These are phyloP conservation scores for Stagonosporopsis cucurbitacearum DNA, from an alignment of 2,329 filamentous ascomycete genomes.

Conservation along the genomic window DNA sequence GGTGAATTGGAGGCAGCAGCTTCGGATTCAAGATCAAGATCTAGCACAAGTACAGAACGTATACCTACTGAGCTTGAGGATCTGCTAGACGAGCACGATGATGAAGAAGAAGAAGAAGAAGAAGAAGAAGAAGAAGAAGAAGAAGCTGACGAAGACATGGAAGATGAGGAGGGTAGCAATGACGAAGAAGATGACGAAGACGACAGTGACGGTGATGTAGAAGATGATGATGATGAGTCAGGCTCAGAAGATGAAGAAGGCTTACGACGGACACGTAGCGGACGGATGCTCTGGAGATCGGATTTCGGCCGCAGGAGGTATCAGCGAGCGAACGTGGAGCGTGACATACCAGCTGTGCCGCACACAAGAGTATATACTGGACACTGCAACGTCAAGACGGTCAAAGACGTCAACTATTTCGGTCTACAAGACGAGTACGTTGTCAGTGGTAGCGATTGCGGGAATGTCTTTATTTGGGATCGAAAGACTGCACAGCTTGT, in stretches of 20 bases:
- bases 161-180: constrained; percentile 36
- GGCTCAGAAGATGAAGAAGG: constrained; percentile 44
- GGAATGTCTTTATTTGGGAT: constrained; percentile 74
- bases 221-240: constrained; percentile 40
- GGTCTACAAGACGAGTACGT: constrained; percentile 72
- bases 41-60: background rate
- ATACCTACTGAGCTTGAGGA: constrained; percentile 9
- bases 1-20: constrained; percentile 14
- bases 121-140: background rate
- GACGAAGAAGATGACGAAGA: constrained; percentile 37
- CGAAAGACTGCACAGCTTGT: constrained; percentile 65
- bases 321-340: constrained; percentile 60
- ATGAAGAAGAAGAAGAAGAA: constrained; percentile 8
- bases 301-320: constrained; percentile 55
- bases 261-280: constrained; percentile 44
- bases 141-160: constrained; percentile 28
- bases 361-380: constrained; percentile 66
- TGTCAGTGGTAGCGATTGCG: constrained; percentile 70
- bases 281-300: constrained; percentile 55
- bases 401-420: constrained; percentile 74
- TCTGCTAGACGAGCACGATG: constrained; percentile 33
- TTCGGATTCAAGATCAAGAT: constrained; percentile 9
- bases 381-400: constrained; percentile 71
- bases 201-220: too few species aligned
- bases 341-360: constrained; percentile 60